Percentiles rank a stretch among this genome's conserved stretches.
Conservation (phyloP, 495 filamentous ascomycete species). For the Elasticomyces elasticus region DNA sequence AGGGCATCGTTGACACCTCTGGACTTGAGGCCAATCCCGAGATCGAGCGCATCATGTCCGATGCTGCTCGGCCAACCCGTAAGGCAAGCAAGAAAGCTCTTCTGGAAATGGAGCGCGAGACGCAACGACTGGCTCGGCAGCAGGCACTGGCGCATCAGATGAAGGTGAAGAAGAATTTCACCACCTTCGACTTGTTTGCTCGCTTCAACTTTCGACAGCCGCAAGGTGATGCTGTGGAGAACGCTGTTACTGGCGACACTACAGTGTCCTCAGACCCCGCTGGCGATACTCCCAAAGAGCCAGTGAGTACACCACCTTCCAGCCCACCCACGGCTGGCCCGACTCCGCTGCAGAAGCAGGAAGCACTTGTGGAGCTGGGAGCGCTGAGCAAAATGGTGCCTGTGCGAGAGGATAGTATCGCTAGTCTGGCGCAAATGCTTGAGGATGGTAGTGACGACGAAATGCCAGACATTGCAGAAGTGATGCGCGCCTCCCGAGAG, state of each 20-base stretch:
- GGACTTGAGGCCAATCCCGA: conserved; percentile 53
- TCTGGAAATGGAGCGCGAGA: conserved; percentile 91
- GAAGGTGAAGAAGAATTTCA: conserved; percentile 84
- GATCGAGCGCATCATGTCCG: conserved; percentile 20
- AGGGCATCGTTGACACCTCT: conserved; percentile 44
- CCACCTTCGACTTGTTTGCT: conserved; percentile 73
- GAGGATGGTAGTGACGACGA: conserved; percentile 7
- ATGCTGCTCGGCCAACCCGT: conserved; percentile 51
- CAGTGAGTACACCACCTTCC: conserved; percentile 35
- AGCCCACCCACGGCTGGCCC: conserved; percentile 18
- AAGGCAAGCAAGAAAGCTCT: conserved; percentile 93
- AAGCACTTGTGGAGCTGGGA: conserved; percentile 16
- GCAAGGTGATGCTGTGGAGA: background rate
- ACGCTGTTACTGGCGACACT: conserved; percentile 9
- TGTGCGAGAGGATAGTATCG: conserved; percentile 14
- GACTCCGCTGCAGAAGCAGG: conserved; percentile 20
- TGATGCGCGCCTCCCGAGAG: conserved; percentile 7
- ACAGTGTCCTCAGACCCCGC: conserved; percentile 11
- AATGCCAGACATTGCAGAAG: conserved; percentile 7
- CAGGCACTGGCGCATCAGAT: conserved; percentile 88
- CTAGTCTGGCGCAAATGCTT: background rate
- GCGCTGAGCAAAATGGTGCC: conserved; percentile 20
- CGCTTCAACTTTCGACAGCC: conserved; percentile 62
- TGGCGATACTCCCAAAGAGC: conserved; percentile 15
- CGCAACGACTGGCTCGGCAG: conserved; percentile 78